Evolutionary conservation across 768 basidiomycete genomes (phyloP), one percentile per base, ranked within the genome.

Genomic region (Collybia sp.): DNA sequence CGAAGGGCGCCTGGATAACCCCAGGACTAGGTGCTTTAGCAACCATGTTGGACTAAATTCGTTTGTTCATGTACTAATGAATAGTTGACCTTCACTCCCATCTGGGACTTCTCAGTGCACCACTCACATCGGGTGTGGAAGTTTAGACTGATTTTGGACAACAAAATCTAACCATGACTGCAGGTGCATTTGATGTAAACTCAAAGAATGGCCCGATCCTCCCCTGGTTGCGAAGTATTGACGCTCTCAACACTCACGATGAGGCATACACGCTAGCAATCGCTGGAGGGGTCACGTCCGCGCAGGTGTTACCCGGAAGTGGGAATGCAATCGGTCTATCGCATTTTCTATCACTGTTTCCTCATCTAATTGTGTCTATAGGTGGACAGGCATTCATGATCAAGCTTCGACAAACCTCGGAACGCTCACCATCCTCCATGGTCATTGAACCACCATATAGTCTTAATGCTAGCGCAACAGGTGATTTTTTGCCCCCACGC

Each of bases 361-460:
- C 6, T 44, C 18, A 44, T 12, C 36, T 19, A 33, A 17, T 17
- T 16, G 13, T 40, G 33, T 18, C 40, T 31, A 12, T 53, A 90
- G 92, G 87, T 42, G 93, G 93, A 4, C 89, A 94, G 60, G 88
- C 92, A 0, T 93, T 91, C 58, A 74, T 89, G 57, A 75, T 94
- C 56, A 96, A 96, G 62, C 70, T 91, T 18, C 79, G 94, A 15
- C 80, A 78, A 58, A 91, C 91, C 1, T 60, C 71, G 33, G 87
- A 90, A 51, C 79, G 83, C 17, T 85, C 89, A 0, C 76, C 89
- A 1, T 75, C 79, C 3, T 86, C 88, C 6, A 91, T 92, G 87
- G 60, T 93, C 10, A 69, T 96, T 32, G 93, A 96, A 39, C 87
- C 91, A 34, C 91, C 90, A 1, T 77, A 79, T 57, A 70, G 68